Evolutionary conservation across 805 yeast species (phyloP), one percentile per base, ranked within the genome.

Genomic region (Starmerella vitae): DNA sequence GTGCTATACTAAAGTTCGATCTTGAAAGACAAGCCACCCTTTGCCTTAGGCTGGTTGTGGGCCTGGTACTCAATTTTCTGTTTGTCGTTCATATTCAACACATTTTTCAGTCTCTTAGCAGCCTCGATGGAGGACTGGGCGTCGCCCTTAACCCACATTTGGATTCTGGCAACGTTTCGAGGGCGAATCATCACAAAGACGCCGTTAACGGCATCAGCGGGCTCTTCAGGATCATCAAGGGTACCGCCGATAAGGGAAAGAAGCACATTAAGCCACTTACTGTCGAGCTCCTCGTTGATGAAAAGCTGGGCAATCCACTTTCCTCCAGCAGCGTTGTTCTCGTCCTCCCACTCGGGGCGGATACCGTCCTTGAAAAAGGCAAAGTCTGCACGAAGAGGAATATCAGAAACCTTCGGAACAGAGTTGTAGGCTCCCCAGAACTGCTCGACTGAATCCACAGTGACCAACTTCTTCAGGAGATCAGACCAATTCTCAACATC

Each of bases 261-360:
- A 56, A 91, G 53, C 37, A 54, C 50, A 39, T 56, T 54, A 31
- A 84, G 75, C 98, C 97, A 91, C 57, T 83, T 68, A 51, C 85
- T 93, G 61, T 86, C 88, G 59, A 84, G 76, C 45, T 74, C 75
- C 13, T 43, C 44, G 46, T 64, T 61, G 26, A 20, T 10, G 44
- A 63, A 65, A 63, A 79, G 76, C 63, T 72, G 76, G 64, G 72
- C 81, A 31, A 81, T 70, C 94, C 95, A 91, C 66, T 82, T 84
- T 57, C 98, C 98, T 58, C 98, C 98, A 52, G 76, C 70, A 44
- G 81, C 62, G 64, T 91, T 91, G 49, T 74, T 72, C 39, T 66
- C 69, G 62, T 91, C 97, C 70, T 91, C 98, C 98, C 98, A 91
- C 70, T 91, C 97, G 41, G 98, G 98, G 62, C 83, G 79, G 55